These are phyloP conservation scores for Kwoniella shivajii DNA, from an alignment of 1,284 basidiomycete species.

Conservation along the genomic window DNA sequence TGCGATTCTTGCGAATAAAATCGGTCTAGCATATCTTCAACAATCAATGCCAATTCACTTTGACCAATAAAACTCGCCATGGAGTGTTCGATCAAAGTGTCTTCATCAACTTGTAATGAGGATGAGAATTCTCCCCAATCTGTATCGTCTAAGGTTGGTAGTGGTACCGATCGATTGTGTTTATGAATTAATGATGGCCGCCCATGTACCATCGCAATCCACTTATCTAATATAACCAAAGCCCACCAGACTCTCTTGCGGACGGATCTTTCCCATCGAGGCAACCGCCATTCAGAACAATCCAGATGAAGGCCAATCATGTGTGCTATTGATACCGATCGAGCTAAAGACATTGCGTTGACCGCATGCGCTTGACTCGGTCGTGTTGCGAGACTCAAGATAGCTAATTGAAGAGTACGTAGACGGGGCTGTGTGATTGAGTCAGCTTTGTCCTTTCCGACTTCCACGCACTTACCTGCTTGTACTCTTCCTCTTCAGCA, in stretches of 20 bases:
- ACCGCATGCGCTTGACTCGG: slow-evolving; percentile 11
- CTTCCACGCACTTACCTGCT: slow-evolving; percentile 6
- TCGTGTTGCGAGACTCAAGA: slow-evolving; percentile 8
- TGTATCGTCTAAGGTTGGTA: slow-evolving; percentile 10
- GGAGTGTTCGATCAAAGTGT: slow-evolving; percentile 2
- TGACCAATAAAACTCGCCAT: slow-evolving; percentile 13
- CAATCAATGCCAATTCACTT: slow-evolving; percentile 4
- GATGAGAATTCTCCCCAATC: slow-evolving; percentile 12
- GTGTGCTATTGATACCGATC: slow-evolving; percentile 9
- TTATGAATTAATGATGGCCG: slow-evolving; percentile 9
- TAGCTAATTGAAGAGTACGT: slow-evolving; percentile 7
- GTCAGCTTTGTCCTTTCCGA: not conserved
- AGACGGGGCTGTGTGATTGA: slow-evolving; percentile 5
- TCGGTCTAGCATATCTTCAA: slow-evolving; percentile 7
- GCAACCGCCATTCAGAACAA: slow-evolving; percentile 11
- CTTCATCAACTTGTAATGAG: not conserved
- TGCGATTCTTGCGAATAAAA: slow-evolving; percentile 11
- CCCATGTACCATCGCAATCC: slow-evolving; percentile 9
- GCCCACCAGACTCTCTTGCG: slow-evolving; percentile 17
- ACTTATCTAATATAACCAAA: slow-evolving; percentile 9
- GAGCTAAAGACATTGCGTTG: slow-evolving; percentile 9
- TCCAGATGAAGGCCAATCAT: slow-evolving; percentile 8
- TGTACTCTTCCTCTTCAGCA: slow-evolving; percentile 16
- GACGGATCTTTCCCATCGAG: slow-evolving; percentile 9
- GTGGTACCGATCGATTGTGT: slow-evolving; percentile 3